Percentiles rank a stretch among this genome's conserved stretches.
Evolutionary conservation across 306 rosid species (phyloP).

Genomic region (Erythrophleum fordii): DNA sequence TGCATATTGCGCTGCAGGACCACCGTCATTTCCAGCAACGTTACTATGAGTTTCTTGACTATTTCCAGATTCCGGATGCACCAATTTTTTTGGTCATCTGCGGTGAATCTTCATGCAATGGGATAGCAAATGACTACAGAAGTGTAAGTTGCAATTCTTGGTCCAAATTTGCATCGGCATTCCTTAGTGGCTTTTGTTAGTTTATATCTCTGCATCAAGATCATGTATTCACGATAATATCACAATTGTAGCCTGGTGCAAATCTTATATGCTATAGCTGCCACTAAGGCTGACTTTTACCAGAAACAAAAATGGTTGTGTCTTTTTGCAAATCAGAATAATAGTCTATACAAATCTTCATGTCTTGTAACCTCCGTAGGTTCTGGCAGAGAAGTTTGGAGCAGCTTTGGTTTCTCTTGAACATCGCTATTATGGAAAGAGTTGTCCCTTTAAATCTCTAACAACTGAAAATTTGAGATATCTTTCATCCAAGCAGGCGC

Average conservation of each 20-base stretch:
- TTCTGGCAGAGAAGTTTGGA: conserved; percentile 91
- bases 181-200: conserved; percentile 9
- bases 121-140: conserved; percentile 75
- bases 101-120: conserved; percentile 71
- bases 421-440: conserved; percentile 96
- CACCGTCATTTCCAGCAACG: conserved; percentile 80
- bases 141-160: conserved; percentile 51
- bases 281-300: neutral
- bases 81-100: conserved; percentile 79
- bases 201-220: conserved; percentile 12
- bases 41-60: conserved; percentile 84
- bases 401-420: conserved; percentile 94
- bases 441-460: conserved; percentile 71
- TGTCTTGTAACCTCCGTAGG: conserved; percentile 51
- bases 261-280: neutral
- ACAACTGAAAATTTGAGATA: conserved; percentile 76
- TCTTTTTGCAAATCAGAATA: conserved; percentile 30
- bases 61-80: conserved; percentile 74
- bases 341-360: neutral
- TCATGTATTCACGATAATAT: neutral
- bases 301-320: conserved; percentile 34
- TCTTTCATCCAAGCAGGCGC: conserved; percentile 93
- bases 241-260: conserved; percentile 1
- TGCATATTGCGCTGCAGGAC: conserved; percentile 60
- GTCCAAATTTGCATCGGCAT: conserved; percentile 17